These are phyloP conservation scores for Tricholomella constricta DNA, from an alignment of 768 basidiomycete genomes.

Conservation along the genomic window DNA sequence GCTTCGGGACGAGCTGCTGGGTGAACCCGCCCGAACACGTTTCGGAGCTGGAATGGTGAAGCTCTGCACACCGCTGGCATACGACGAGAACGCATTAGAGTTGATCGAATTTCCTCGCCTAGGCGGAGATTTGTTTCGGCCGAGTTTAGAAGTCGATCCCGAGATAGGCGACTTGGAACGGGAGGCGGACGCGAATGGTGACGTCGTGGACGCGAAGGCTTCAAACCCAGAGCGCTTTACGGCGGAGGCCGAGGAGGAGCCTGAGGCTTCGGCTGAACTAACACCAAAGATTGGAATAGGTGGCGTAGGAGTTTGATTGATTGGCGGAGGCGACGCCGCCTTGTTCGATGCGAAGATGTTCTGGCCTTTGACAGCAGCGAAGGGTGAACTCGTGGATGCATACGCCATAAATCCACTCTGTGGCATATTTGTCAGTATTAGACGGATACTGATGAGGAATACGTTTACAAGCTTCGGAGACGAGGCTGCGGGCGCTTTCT, in stretches of 20 bases:
- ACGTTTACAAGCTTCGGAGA: slow-evolving; percentile 48
- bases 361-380: slow-evolving; percentile 71
- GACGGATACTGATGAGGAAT: slow-evolving; percentile 8
- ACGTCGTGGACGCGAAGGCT: slow-evolving; percentile 30
- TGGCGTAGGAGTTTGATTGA: slow-evolving; percentile 13
- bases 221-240: slow-evolving; percentile 37
- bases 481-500: slow-evolving; percentile 16
- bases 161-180: slow-evolving; percentile 59
- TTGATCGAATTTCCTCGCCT: slow-evolving; percentile 45
- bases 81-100: slow-evolving; percentile 61
- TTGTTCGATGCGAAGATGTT: slow-evolving; percentile 50
- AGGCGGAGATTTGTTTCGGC: slow-evolving; percentile 57
- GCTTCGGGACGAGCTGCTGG: slow-evolving; percentile 44
- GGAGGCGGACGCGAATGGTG: slow-evolving; percentile 31
- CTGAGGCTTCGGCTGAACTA: slow-evolving; percentile 18
- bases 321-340: slow-evolving; percentile 31
- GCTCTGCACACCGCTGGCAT: slow-evolving; percentile 52
- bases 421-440: slow-evolving; percentile 11
- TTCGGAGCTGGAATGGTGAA: slow-evolving; percentile 56
- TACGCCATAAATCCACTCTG: slow-evolving; percentile 82
- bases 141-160: slow-evolving; percentile 42
- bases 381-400: slow-evolving; percentile 73
- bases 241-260: slow-evolving; percentile 26
- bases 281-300: slow-evolving; percentile 11
- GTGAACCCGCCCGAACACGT: slow-evolving; percentile 55